Percentiles rank a stretch among this genome's conserved stretches.
Conservation (phyloP, 345 rosid genomes). For the Gossypium australe region DNA sequence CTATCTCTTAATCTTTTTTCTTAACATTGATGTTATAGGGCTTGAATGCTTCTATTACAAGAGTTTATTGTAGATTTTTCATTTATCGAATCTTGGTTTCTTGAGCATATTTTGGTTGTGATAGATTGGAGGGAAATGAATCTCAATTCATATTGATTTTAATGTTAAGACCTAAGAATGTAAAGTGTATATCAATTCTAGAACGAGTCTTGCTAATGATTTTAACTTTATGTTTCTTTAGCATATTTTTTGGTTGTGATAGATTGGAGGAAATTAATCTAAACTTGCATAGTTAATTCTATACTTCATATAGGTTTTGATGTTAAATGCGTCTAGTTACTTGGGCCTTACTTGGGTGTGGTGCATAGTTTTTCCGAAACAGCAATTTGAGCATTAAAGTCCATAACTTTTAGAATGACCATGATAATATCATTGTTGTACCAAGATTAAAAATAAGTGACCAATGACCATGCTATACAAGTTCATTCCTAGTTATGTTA, state of each 20-base stretch:
- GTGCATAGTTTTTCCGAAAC: background rate
- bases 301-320: background rate
- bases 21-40: too few species aligned
- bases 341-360: background rate
- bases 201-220: background rate
- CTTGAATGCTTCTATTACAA: too few species aligned
- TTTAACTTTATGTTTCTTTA: background rate
- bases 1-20: background rate
- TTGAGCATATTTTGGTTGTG: background rate
- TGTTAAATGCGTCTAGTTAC: background rate
- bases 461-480: background rate
- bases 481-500: background rate
- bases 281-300: background rate
- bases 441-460: background rate
- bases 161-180: too few species aligned
- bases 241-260: background rate
- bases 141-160: background rate
- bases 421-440: background rate
- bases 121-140: background rate
- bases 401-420: background rate
- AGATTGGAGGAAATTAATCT: background rate
- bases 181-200: background rate
- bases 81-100: too few species aligned
- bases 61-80: too few species aligned
- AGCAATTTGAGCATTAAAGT: background rate